Evolutionary conservation across 1,284 basidiomycete genomes (phyloP).

Genomic region (Tilletia caries): DNA sequence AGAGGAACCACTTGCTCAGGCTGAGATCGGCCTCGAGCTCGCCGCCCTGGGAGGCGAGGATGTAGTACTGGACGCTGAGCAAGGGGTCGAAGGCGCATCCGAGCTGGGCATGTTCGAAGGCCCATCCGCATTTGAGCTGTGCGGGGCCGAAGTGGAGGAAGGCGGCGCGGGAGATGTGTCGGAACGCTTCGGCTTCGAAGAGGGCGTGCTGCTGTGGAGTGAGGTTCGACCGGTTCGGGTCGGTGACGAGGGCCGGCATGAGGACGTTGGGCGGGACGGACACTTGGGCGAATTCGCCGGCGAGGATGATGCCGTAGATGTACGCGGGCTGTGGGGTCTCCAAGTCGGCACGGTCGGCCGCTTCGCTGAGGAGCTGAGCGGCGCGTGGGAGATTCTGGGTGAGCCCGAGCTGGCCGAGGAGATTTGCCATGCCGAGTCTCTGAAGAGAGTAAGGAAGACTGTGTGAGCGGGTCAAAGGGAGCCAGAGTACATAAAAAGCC

Average conservation of each 20-base stretch:
- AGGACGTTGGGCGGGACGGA: slow-evolving; percentile 34
- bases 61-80: slow-evolving; percentile 87
- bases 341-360: slow-evolving; percentile 72
- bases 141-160: slow-evolving; percentile 82
- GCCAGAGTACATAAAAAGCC: too few relatives aligned
- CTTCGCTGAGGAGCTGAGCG: slow-evolving; percentile 69
- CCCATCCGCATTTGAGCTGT: slow-evolving; percentile 81
- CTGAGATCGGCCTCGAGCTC: slow-evolving; percentile 94
- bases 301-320: slow-evolving; percentile 71
- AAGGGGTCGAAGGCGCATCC: slow-evolving; percentile 84
- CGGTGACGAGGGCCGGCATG: slow-evolving; percentile 36
- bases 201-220: slow-evolving; percentile 28
- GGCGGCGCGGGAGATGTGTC: slow-evolving; percentile 71
- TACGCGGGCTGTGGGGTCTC: slow-evolving; percentile 81
- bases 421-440: slow-evolving; percentile 72
- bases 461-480: too few relatives aligned
- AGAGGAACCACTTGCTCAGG: slow-evolving; percentile 89
- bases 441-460: slow-evolving; percentile 12
- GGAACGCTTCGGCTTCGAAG: slow-evolving; percentile 32
- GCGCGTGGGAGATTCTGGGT: slow-evolving; percentile 62
- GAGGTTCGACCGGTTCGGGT: slow-evolving; percentile 19
- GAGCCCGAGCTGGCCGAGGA: slow-evolving; percentile 78
- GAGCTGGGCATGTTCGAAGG: slow-evolving; percentile 83
- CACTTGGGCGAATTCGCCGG: slow-evolving; percentile 57
- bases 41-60: slow-evolving; percentile 62